Evolutionary conservation across 371 early-diverging fungal species (phyloP).

Genomic region (Circinella umbellata): DNA sequence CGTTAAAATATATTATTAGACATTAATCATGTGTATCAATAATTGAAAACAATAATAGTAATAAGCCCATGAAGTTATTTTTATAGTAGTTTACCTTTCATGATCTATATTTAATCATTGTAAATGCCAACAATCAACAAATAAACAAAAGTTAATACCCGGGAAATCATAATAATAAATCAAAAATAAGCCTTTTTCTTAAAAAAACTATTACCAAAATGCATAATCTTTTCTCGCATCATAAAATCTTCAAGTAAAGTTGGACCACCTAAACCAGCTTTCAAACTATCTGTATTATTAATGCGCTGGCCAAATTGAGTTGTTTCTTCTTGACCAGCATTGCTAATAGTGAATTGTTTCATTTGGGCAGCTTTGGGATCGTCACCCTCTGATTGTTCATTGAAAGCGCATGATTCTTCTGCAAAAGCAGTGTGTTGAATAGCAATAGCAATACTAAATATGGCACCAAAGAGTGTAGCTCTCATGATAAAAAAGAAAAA

Average conservation of each 20-base stretch:
- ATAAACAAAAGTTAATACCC: not conserved
- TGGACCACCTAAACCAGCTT: slow-evolving; percentile 53
- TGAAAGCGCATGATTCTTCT: slow-evolving; percentile 1
- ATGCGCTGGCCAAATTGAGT: slow-evolving; percentile 21
- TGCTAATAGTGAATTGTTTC: slow-evolving; percentile 16
- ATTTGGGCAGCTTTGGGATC: slow-evolving; percentile 23
- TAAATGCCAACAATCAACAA: not conserved
- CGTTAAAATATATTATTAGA: too few relatives aligned
- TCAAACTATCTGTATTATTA: slow-evolving; percentile 26
- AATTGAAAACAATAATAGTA: too few relatives aligned
- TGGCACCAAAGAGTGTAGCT: not conserved
- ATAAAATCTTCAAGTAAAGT: slow-evolving; percentile 54
- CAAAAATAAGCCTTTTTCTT: too few relatives aligned
- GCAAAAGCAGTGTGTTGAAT: slow-evolving; percentile 6
- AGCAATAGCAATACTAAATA: slow-evolving; percentile 3
- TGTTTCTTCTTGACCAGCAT: slow-evolving; percentile 21
- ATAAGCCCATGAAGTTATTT: too few relatives aligned
- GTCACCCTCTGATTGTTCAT: not conserved
- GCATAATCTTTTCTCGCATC: slow-evolving; percentile 56
- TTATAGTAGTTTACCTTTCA: not conserved
- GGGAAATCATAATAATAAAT: not conserved
- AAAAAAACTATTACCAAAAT: slow-evolving; percentile 45
- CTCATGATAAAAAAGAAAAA: not conserved
- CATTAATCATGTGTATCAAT: too few relatives aligned
- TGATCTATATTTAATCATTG: not conserved